phyloP scores from a whole-genome alignment of 371 early-diverging fungal species.

The Lichtheimia ramosa region DNA sequence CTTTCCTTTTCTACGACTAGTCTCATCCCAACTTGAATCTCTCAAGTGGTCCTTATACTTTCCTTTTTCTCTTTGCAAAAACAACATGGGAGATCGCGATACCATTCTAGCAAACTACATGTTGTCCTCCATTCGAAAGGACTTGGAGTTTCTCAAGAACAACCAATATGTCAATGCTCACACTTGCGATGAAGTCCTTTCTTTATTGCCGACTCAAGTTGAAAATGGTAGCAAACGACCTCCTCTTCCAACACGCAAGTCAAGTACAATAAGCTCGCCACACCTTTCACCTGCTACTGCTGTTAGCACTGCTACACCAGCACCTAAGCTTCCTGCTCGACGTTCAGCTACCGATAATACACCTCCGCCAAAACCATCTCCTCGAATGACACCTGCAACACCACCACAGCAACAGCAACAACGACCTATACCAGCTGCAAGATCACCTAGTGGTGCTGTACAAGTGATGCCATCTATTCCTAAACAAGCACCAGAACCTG shows the following conservation, averaged over 20 bases:
- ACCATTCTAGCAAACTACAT: slow-evolving; percentile 36
- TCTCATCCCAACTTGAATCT: too few species aligned
- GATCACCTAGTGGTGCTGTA: slow-evolving; percentile 9
- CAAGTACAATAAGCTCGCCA: slow-evolving; percentile 11
- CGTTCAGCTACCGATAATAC: slow-evolving; percentile 10
- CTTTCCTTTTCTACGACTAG: too few species aligned
- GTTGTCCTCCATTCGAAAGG: slow-evolving; percentile 42
- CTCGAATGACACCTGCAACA: slow-evolving; percentile 5
- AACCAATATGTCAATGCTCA: slow-evolving; percentile 32
- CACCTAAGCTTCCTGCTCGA: slow-evolving; percentile 39
- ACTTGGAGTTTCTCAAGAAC: slow-evolving; percentile 41
- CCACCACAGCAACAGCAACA: neutral
- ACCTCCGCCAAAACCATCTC: slow-evolving; percentile 4
- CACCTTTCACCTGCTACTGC: slow-evolving; percentile 4
- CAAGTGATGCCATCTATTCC: slow-evolving; percentile 9
- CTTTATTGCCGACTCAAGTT: slow-evolving; percentile 26
- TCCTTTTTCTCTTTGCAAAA: too few species aligned
- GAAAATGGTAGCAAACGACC: slow-evolving; percentile 14
- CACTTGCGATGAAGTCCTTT: slow-evolving; percentile 35
- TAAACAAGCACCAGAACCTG: neutral
- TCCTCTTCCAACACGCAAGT: slow-evolving; percentile 46
- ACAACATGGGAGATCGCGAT: slow-evolving; percentile 16
- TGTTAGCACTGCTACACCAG: slow-evolving; percentile 4
- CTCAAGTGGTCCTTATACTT: too few species aligned
- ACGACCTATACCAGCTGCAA: slow-evolving; percentile 2